phyloP scores from a whole-genome alignment of 164 flowering plant genomes.

The Magnolia officinalis region DNA sequence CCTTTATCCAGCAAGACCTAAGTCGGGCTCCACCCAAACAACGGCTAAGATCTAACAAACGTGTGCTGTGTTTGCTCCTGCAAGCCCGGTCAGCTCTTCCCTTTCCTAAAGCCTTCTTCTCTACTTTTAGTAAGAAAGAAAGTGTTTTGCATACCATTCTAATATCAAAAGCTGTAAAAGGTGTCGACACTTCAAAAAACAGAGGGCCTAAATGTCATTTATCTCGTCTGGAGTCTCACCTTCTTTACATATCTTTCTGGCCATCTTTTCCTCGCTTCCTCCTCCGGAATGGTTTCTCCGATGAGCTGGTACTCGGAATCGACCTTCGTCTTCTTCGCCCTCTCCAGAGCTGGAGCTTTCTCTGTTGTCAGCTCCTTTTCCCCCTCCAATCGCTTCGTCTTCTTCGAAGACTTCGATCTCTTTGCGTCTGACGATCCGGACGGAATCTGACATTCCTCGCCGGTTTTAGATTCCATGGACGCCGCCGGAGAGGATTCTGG shows the following conservation, averaged over 20 bases:
- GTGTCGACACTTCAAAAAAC: too few relatives aligned
- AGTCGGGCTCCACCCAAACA: neutral
- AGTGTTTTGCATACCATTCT: too few relatives aligned
- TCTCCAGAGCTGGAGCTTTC: neutral
- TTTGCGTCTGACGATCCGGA: neutral
- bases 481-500: neutral
- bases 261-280: slow-evolving; percentile 16
- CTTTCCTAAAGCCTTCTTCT: too few relatives aligned
- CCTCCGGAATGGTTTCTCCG: slow-evolving; percentile 15
- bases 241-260: slow-evolving; percentile 14
- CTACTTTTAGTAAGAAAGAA: too few relatives aligned
- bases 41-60: too few relatives aligned
- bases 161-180: too few relatives aligned
- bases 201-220: too few relatives aligned
- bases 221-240: neutral
- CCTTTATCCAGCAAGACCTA: neutral
- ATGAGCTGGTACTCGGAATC: neutral
- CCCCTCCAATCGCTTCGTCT: neutral
- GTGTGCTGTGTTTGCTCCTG: too few relatives aligned
- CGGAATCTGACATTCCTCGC: neutral
- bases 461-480: neutral
- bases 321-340: neutral
- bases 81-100: too few relatives aligned
- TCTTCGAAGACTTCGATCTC: neutral
- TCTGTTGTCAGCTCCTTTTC: neutral